Evolutionary conservation across 2,329 filamentous ascomycete species (phyloP), one percentile per base, ranked within the genome.

Genomic region (Pseudogymnoascus sp.): DNA sequence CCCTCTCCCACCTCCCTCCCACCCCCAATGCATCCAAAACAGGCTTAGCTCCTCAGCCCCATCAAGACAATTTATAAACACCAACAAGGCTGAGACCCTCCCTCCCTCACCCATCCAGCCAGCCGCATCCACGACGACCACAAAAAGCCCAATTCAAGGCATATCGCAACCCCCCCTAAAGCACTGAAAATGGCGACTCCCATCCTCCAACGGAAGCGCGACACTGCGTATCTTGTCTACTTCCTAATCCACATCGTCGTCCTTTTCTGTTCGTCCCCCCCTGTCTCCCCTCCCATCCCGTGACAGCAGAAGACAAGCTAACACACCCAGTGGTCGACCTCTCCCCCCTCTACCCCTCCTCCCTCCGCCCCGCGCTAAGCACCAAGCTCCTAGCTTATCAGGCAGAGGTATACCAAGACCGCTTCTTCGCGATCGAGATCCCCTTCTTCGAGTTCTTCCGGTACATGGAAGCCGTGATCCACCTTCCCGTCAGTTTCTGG

Each of bases 401-500:
- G 73, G 77, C 87, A 65, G 71, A 75, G 1, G 87, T 79, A 1
- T 88, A 87, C 72, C 77, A 79, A 12, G 87, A 89, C 70, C 82
- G 81, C 62, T 87, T 88, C 77, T 88, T 89, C 75, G 77, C 79
- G 36, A 1, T 85, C 85, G 40, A 60, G 3, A 60, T 60, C 31
- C 72, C 77, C 3, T 89, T 84, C 81, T 89, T 89, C 70, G 75
- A 74, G 10, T 67, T 77, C 12, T 86, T 84, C 70, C 78, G 81
- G 25, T 81, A 78, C 71, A 80, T 88, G 70, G 87, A 89, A 70
- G 70, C 83, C 1, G 63, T 84, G 16, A 86, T 84, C 69, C 86
- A 89, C 72, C 72, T 85, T 0, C 87, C 87, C 0, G 69, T 87
- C 16, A 84, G 81, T 53, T 62, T 85, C 12, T 88, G 84, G 84